Evolutionary conservation across 495 filamentous ascomycete genomes (phyloP), one percentile per base, ranked within the genome.

Genomic region (Parathielavia appendiculata): DNA sequence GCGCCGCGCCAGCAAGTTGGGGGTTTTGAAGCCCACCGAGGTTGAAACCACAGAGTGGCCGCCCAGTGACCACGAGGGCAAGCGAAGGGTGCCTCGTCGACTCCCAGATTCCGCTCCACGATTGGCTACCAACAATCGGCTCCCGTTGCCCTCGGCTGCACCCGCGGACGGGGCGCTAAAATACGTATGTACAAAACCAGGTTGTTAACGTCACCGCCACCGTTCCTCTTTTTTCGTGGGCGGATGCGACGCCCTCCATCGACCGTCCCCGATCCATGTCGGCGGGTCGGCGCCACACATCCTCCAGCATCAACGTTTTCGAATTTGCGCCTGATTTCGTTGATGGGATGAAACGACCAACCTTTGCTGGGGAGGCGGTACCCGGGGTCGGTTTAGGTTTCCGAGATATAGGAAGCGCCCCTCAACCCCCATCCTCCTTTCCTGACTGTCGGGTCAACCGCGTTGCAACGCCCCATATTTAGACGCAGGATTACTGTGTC

Each of bases 181-280:
- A n/a, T n/a, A n/a, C n/a, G n/a, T n/a, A n/a, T n/a, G n/a, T n/a
- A n/a, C n/a, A n/a, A n/a, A n/a, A n/a, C n/a, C n/a, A n/a, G n/a
- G n/a, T n/a, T n/a, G n/a, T n/a, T n/a, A n/a, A n/a, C 26, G 26
- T 3, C 26, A 6, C 26, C 26, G 26, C 2, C 26, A 6, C 26
- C 26, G 26, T 30, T 6, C 14, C 14, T 17, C 16, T n/a, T 43
- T 19, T 6, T 17, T 38, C 26, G 51, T 34, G 51, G 40, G 40
- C 20, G 41, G 14, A 55, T 55, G 40, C 36, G 26, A 55, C 12
- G 16, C 40, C 11, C 26, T 20, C 40, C 26, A 45, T 45, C 32
- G 17, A 22, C n/a, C 22, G 52, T 55, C 40, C 52, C 52, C 52
- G 52, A 46, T 55, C 52, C 52, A 55, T 46, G 52, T 55, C 52